Base-by-base conservation (phyloP, 2,329 filamentous ascomycete genomes). In the Sarocladium kiliense region DNA sequence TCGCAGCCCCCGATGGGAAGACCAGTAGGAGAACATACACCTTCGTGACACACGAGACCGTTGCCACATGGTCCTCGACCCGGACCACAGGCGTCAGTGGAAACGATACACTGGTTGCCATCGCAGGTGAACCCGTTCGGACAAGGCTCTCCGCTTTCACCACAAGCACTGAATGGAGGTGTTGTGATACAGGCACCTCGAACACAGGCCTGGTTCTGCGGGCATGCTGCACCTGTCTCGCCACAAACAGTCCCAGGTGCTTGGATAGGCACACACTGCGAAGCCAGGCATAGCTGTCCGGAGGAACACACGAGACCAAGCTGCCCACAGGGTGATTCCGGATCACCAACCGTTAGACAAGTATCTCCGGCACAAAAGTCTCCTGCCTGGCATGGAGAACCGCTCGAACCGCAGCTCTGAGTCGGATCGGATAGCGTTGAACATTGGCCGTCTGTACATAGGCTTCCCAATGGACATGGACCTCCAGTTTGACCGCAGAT, bases 1-100 rank as follows among this genome's bases (percentile, higher is more conserved):
- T 41, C 18, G 18, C 50, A 53, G 27, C 34, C 50, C 3, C 50
- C 50, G 21, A 53, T 53, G 16, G 50, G 16, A 19, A 53, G 50
- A 21, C 50, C 50, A 26, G 50, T 53, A 19, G 50, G 50, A 3
- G 50, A 41, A 16, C 50, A 53, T 10, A 53, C 50, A 18, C 50
- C 50, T 27, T 53, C 19, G 32, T 19, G 16, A 21, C 50, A 53
- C 12, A 53, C 50, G 21, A 53, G 50, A 16, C 50, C 50, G 30
- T 41, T 27, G 5, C 23, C 14, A 27, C 50, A 53, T 6, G 50
- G 50, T 3, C 50, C 50, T 19, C 34, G 30, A 4, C 50, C 50
- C 4, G 50, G 50, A 27, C 50, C 50, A 18, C 50, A 53, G n/a
- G 50, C n/a, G n/a, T 53, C 32, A 3, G n/a, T 39, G 14, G 50